Percentiles rank a stretch among this genome's conserved stretches.
Evolutionary conservation across 148 eudicot species (phyloP).

Genomic region (Pharnaceum exiguum): DNA sequence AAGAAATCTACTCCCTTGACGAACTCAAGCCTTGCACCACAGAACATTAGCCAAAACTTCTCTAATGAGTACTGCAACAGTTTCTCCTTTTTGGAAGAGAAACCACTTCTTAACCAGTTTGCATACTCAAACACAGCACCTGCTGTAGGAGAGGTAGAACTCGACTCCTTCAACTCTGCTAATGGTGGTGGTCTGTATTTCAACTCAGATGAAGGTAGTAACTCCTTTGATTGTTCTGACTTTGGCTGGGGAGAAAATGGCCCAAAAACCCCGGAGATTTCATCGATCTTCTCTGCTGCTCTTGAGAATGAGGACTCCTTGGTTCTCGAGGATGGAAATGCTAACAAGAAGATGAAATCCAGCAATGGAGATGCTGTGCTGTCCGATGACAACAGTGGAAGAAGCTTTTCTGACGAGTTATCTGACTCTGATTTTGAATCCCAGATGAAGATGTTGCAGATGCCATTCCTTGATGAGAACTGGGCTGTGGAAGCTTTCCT

Average conservation of each 20-base stretch:
- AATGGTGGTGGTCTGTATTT: slow-evolving; percentile 34
- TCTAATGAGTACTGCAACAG: slow-evolving; percentile 21
- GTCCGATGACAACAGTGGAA: slow-evolving; percentile 24
- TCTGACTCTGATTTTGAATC: slow-evolving; percentile 52
- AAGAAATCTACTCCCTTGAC: slow-evolving; percentile 26
- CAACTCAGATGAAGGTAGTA: slow-evolving; percentile 69
- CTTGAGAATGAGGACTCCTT: slow-evolving; percentile 38
- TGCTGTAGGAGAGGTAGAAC: slow-evolving; percentile 23
- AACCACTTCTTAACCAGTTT: slow-evolving; percentile 41
- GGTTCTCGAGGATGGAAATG: slow-evolving; percentile 35
- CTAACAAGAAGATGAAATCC: slow-evolving; percentile 55
- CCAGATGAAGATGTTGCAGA: slow-evolving; percentile 55
- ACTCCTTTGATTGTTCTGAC: slow-evolving; percentile 76
- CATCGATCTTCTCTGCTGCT: slow-evolving; percentile 62
- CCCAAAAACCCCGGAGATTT: slow-evolving; percentile 62
- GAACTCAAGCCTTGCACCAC: slow-evolving; percentile 23
- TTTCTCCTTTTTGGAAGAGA: slow-evolving; percentile 45
- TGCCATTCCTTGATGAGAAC: slow-evolving; percentile 57
- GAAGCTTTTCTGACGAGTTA: slow-evolving; percentile 31
- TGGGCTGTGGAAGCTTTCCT: slow-evolving; percentile 79
- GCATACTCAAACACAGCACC: slow-evolving; percentile 21
- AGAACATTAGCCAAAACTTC: slow-evolving; percentile 28
- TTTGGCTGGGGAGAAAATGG: slow-evolving; percentile 64
- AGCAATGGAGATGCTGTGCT: slow-evolving; percentile 28
- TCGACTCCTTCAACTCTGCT: slow-evolving; percentile 25